Evolutionary conservation across 163 green algal genomes (phyloP).

Genomic region (Chloromonas sp.): DNA sequence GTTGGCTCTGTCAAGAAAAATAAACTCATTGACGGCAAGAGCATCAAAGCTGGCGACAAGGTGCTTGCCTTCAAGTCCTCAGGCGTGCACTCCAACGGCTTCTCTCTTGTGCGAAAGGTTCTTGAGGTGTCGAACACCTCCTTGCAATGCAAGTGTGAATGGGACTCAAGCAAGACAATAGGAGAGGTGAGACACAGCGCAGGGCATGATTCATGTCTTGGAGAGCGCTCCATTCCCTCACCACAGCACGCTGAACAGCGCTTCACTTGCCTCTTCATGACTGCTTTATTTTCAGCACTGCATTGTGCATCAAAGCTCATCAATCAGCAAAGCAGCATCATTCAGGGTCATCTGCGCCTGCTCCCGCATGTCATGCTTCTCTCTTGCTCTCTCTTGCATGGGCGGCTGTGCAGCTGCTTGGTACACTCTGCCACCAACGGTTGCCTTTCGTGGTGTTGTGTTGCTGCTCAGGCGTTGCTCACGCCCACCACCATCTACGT

Average conservation of each 20-base stretch:
- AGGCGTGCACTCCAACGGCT: constrained; percentile 96
- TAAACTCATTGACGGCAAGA: constrained; percentile 80
- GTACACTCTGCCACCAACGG: too few relatives aligned
- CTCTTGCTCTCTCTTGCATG: too few relatives aligned
- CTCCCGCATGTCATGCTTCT: too few relatives aligned
- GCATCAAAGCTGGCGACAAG: constrained; percentile 77
- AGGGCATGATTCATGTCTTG: neutral
- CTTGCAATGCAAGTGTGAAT: constrained; percentile 5
- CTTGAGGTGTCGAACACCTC: constrained; percentile 53
- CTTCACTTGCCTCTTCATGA: too few relatives aligned
- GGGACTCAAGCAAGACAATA: constrained; percentile 11
- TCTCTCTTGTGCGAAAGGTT: constrained; percentile 90
- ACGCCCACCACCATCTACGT: constrained; percentile 91
- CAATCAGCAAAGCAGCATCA: too few relatives aligned
- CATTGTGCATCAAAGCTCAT: too few relatives aligned
- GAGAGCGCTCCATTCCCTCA: too few relatives aligned
- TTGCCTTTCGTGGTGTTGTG: too few relatives aligned
- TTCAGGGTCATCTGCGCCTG: too few relatives aligned
- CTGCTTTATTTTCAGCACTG: too few relatives aligned
- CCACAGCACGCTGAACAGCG: too few relatives aligned
- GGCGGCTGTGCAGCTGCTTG: too few relatives aligned
- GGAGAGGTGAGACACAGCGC: constrained; percentile 8
- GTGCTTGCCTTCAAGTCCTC: constrained; percentile 78
- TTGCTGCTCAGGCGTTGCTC: constrained; percentile 55
- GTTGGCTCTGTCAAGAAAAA: constrained; percentile 92